Percentiles rank a stretch among this genome's conserved stretches.
Conservation (phyloP, 441 rosid species). For the Erodium texanum region DNA sequence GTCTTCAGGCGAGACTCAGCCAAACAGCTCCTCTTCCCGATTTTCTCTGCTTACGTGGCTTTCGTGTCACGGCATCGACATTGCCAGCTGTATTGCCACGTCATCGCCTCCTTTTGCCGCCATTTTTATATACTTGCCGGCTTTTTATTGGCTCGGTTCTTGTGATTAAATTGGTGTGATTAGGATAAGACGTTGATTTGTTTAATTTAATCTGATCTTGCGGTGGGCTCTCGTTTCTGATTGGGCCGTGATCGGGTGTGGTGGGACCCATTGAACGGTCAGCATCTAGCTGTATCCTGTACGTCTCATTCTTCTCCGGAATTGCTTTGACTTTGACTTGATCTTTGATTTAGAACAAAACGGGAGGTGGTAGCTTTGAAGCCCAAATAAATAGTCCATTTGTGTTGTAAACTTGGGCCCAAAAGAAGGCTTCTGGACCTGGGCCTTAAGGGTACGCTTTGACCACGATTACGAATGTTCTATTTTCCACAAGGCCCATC, state of each 20-base stretch:
- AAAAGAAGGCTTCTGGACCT: too few species aligned
- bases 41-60: not conserved
- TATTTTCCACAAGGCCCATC: too few species aligned
- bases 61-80: not conserved
- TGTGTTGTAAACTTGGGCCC: too few species aligned
- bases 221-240: not conserved
- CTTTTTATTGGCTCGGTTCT: not conserved
- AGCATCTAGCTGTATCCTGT: not conserved
- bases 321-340: too few species aligned
- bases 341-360: too few species aligned
- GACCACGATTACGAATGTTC: too few species aligned
- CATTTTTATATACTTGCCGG: not conserved
- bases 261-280: not conserved
- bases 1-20: not conserved
- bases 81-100: not conserved
- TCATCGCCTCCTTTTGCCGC: not conserved
- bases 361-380: too few species aligned
- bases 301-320: too few species aligned
- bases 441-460: too few species aligned
- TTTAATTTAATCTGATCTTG: too few species aligned
- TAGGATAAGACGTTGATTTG: not conserved
- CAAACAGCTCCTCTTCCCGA: not conserved
- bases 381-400: too few species aligned
- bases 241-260: not conserved
- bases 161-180: not conserved